Evolutionary conservation across 371 early-diverging fungal genomes (phyloP).

Genomic region (Mucor circinelloides): DNA sequence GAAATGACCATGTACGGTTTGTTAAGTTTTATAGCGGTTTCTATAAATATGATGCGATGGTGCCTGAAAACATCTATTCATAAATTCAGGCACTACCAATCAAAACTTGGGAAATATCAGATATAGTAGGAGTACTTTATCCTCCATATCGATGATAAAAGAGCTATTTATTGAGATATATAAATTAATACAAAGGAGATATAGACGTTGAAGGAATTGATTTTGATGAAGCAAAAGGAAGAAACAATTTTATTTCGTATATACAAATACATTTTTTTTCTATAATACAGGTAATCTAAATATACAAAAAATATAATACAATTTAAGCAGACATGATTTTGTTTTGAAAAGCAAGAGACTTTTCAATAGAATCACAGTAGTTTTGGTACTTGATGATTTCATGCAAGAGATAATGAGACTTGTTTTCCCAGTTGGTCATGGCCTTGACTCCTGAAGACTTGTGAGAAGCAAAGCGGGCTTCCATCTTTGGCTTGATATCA

Average conservation of each 20-base stretch:
- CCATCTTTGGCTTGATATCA: slow-evolving; percentile 46
- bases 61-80: too few relatives aligned
- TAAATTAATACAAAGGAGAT: too few relatives aligned
- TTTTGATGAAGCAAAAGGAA: too few relatives aligned
- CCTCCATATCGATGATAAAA: too few relatives aligned
- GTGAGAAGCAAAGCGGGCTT: slow-evolving; percentile 36
- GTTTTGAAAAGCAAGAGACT: slow-evolving; percentile 52
- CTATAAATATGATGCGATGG: too few relatives aligned
- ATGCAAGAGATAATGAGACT: slow-evolving; percentile 80
- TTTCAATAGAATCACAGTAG: slow-evolving; percentile 79
- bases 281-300: not conserved
- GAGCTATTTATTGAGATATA: too few relatives aligned
- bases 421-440: slow-evolving; percentile 84
- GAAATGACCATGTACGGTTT: too few relatives aligned
- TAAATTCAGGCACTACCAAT: too few relatives aligned
- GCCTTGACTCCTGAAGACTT: slow-evolving; percentile 59
- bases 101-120: too few relatives aligned
- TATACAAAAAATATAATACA: not conserved
- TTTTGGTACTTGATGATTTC: slow-evolving; percentile 90
- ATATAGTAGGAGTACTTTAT: too few relatives aligned
- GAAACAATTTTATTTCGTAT: not conserved
- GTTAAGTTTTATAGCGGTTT: too few relatives aligned
- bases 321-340: slow-evolving; percentile 10
- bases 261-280: not conserved
- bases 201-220: too few relatives aligned